Percentiles rank a stretch among this genome's conserved stretches.
Evolutionary conservation across 345 rosid genomes (phyloP).

Genomic region (Syzygium grande): DNA sequence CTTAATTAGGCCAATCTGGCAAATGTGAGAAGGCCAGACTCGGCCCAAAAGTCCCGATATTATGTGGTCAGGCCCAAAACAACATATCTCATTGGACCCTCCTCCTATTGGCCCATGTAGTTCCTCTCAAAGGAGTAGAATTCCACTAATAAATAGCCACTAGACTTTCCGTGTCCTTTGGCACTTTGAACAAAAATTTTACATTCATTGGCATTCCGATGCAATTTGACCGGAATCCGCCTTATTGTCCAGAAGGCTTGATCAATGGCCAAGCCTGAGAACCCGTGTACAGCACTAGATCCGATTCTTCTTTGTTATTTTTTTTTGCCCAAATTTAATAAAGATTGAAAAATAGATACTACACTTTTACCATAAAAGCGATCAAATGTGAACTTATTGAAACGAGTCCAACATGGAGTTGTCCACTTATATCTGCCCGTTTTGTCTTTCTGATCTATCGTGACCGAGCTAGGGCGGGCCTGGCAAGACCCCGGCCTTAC

Average conservation of each 20-base stretch:
- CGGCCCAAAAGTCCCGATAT: background rate
- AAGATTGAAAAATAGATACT: rapidly evolving
- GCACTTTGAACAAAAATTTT: no score
- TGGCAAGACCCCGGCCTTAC: background rate
- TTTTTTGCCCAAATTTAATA: background rate
- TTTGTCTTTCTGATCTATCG: rapidly evolving
- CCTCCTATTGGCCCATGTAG: background rate
- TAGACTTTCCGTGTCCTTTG: no score
- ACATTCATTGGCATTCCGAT: no score
- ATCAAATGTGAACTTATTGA: background rate
- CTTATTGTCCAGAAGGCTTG: background rate
- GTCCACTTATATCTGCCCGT: background rate
- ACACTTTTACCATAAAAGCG: rapidly evolving
- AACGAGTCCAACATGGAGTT: background rate
- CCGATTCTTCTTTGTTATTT: background rate
- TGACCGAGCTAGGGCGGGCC: background rate
- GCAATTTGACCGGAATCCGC: background rate
- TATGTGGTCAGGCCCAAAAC: background rate
- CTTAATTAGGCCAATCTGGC: background rate
- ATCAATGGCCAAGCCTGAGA: background rate
- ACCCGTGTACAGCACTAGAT: background rate
- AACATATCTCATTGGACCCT: background rate
- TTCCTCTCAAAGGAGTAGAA: background rate
- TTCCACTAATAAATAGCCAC: background rate
- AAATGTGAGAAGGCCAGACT: background rate